These are phyloP conservation scores for Penicillium verhagenii DNA, from an alignment of 495 filamentous ascomycete species.

Conservation along the genomic window DNA sequence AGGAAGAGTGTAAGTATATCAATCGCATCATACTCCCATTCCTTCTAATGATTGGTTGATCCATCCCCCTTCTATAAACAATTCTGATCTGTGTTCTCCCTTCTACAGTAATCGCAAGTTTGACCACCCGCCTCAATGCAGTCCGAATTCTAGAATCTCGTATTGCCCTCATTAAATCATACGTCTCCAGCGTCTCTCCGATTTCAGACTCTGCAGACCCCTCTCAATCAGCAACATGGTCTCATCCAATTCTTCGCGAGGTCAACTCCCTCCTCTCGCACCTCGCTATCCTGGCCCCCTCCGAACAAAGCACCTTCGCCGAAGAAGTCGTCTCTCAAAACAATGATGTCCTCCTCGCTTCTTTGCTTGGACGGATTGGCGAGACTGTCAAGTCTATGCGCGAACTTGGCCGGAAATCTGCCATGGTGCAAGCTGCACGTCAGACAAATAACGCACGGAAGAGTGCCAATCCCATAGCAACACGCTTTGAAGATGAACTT, in stretches of 20 bases:
- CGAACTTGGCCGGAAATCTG: conserved; percentile 71
- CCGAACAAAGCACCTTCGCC: conserved; percentile 55
- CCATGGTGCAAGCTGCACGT: conserved; percentile 55
- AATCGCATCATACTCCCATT: neutral
- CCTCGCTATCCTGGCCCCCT: conserved; percentile 51
- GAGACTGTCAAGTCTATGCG: conserved; percentile 63
- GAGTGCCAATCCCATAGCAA: conserved; percentile 20
- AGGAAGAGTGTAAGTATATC: conserved; percentile 64
- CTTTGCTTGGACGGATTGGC: conserved; percentile 66
- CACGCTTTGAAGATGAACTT: conserved; percentile 32
- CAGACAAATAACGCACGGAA: conserved; percentile 25
- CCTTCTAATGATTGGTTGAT: neutral
- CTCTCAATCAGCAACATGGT: conserved; percentile 22
- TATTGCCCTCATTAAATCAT: conserved; percentile 76
- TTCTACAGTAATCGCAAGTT: conserved; percentile 57
- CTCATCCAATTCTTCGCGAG: conserved; percentile 56
- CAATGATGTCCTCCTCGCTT: conserved; percentile 75
- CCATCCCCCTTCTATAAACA: neutral
- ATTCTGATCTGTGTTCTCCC: neutral
- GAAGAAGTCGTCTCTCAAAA: conserved; percentile 66
- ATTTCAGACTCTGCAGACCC: conserved; percentile 38
- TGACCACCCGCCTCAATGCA: conserved; percentile 87
- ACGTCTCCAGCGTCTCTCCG: conserved; percentile 66
- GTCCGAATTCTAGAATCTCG: conserved; percentile 87
- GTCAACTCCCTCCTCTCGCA: conserved; percentile 55